Base-by-base conservation (phyloP, 495 filamentous ascomycete species). In the Haplographium delicatum region DNA sequence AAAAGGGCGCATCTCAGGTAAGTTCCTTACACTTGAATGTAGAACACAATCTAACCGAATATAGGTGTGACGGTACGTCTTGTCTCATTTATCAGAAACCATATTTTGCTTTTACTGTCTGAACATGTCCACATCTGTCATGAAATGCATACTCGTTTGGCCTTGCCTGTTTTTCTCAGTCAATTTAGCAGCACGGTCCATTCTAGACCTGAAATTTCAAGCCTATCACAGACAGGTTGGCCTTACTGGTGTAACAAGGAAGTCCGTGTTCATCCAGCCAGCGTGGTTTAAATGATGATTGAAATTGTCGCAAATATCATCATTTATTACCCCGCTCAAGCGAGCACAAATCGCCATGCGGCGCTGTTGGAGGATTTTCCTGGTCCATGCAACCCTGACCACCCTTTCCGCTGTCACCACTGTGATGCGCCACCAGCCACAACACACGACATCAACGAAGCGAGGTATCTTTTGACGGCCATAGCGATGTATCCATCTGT, bases 1-100 rank as follows among this genome's bases (percentile, higher is more conserved):
- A 96, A 96, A 65, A 89, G 84, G 68, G 95, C 94, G 51, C 93
- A 98, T 77, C 72, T 98, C 52, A 70, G 76, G 75, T 78, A 26
- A 50, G 55, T 50, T 37, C 30, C 24, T 31, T 27, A 19, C 26
- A 22, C 26, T 37, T 30, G 6, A 44, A 22, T 26, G 47, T 35
- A 25, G 34, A 23, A 55, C 11, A 41, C 28, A 45, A 38, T 44
- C 55, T 58, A 58, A 58, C 55, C 26, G 19, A 9, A 46, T 28
- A 25, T 31, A 62, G 59, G 37, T 62, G 59, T 61, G 61, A 63
- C 45, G 54, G 61, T 63, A 63, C 25, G 60, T 54, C 13, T n/a
- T 51, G 39, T 53, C 38, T 57, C 39, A 50, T 40, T 25, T 49
- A 28, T 34, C 7, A 25, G 45, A 19, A 27, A 9, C 27, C 42